A percentile compares a stretch with the other conserved stretches of the same genome.
Conservation (phyloP, 148 eudicot species). For the Amaranthus cruentus region DNA sequence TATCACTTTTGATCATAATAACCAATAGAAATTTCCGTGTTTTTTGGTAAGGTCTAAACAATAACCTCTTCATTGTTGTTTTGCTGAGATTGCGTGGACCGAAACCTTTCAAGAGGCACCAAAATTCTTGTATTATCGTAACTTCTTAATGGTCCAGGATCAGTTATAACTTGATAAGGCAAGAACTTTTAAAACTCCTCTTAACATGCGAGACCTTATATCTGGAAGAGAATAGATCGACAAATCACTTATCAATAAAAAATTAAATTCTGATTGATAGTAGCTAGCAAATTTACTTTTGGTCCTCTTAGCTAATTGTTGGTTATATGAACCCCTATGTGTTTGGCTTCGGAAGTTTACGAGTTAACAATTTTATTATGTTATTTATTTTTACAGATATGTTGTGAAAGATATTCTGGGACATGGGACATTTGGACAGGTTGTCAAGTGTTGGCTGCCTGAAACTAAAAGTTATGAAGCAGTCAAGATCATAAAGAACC, state of each 20-base stretch:
- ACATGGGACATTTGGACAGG: constrained; percentile 99
- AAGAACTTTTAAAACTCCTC: too few species aligned
- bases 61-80: background rate
- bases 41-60: too few species aligned
- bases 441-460: constrained; percentile 91
- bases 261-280: background rate
- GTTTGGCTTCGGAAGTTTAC: too few species aligned
- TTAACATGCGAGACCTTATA: too few species aligned
- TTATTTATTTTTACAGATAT: constrained; percentile 47
- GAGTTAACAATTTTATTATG: background rate
- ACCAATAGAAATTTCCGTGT: too few species aligned
- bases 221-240: too few species aligned
- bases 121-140: background rate
- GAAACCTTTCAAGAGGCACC: background rate
- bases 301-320: too few species aligned
- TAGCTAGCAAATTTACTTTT: background rate
- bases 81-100: background rate
- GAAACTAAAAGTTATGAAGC: constrained; percentile 80
- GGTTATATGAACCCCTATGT: too few species aligned
- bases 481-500: constrained; percentile 87
- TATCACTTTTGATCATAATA: too few species aligned
- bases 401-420: constrained; percentile 95
- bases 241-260: background rate
- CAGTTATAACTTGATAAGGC: too few species aligned
- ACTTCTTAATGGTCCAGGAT: too few species aligned